Evolutionary conservation across 257 asterid genomes (phyloP), one percentile per base, ranked within the genome.

Genomic region (Paulownia fortunei): DNA sequence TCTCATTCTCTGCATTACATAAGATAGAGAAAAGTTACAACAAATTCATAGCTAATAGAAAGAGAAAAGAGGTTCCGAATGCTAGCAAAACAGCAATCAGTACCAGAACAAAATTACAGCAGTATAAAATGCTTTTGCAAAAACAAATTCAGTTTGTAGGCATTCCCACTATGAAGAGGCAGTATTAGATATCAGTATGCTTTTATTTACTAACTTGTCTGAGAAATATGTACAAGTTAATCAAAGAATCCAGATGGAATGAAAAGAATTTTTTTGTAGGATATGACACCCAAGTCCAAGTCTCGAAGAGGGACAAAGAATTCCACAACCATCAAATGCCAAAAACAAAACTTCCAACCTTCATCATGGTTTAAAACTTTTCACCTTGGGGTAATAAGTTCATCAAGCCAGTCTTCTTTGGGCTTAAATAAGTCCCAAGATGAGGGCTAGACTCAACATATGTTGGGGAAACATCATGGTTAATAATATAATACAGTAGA

Each of bases 1-100:
- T 46, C 76, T 78, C 86, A 75, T 74, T 90, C 58, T 84, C 99
- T 92, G 87, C 88, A 85, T 73, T 69, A 74, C 27, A 80, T 21
- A 63, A 76, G 75, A 82, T 18, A 32, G 79, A 64, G 21, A 32
- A 19, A 54, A 23, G 21, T 64, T n/a, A 75, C 2, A 36, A 61
- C 34, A 30, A 44, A 61, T 8, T 51, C 26, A 62, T 39, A 32
- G 52, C 44, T 18, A 12, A 47, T 1, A 18, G 27, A 41, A 77
- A 44, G 41, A 61, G 18, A 74, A 62, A 49, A 18, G 34, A 59
- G 60, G 61, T 51, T 37, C 9, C 71, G 47, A 71, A 55, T 76
- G 32, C 41, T 69, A 56, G 6, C 5, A 30, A 60, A 26, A 59
- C 32, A 59, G 37, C 65, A 54, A 69, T 2, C 63, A 44, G 47